Evolutionary conservation across 2,329 filamentous ascomycete genomes (phyloP), one percentile per base, ranked within the genome.

Genomic region (Ophiognomonia clavigignenti-juglandacearum): DNA sequence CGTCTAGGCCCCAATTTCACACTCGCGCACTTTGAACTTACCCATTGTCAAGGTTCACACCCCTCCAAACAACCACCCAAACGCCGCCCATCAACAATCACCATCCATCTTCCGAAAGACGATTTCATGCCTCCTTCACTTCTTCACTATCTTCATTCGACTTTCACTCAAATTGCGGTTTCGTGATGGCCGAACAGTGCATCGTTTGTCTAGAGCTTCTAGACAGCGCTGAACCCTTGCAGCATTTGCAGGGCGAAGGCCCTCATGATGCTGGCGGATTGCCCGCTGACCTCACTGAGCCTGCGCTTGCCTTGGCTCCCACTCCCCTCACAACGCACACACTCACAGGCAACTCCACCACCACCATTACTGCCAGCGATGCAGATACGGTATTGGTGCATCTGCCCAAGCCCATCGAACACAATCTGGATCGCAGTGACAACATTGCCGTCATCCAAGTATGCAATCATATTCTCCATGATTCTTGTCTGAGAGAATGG

Each of bases 401-500:
- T 46, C 49, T 54, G 50, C 51, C 54, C 45, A 36, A 47, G 43
- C 54, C 43, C 13, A 22, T 36, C 35, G 45, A 57, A 48, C 41
- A 56, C 39, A 31, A 43, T 31, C 46, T 54, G 38, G 47, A 50
- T 23, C 60, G 65, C 26, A 58, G 68, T 57, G 65, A 72, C 55
- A 66, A 70, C 50, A 74, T 84, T 52, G 80, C 82, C 34, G 68
- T 77, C 46, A 78, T 85, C 41, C 73, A 82, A 51, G 85, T 89
- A 39, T 98, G 93, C 68, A 87, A 88, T 49, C 95, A 98, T 73
- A 80, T 91, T 57, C 75, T 98, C 57, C 93, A 98, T 70, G 85
- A 98, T 70, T 83, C 86, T 43, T 98, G 93, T 67, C 77, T 98
- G 57, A 86, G 86, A 58, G 88, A 90, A 57, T 98, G 93, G 93